Conservation (phyloP, 306 rosid genomes). For the Cucurbita argyrosperma region DNA sequence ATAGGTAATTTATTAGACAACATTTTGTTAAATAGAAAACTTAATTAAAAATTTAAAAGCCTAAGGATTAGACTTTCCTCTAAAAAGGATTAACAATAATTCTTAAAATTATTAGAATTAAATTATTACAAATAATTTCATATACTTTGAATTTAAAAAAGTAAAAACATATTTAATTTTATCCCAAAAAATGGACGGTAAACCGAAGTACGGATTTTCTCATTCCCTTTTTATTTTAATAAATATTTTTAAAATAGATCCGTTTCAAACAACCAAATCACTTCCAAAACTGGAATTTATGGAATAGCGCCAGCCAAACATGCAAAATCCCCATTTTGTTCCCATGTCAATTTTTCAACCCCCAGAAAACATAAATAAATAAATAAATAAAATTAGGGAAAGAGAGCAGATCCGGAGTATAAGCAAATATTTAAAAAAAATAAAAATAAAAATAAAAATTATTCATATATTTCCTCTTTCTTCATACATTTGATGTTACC, state of each 20-base stretch:
- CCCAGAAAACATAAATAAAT: neutral
- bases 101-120: no score
- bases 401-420: neutral
- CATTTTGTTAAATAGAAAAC: no score
- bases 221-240: no score
- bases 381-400: neutral
- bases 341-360: neutral
- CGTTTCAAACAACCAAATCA: neutral
- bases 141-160: no score
- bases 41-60: no score
- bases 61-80: no score
- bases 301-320: neutral
- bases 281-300: neutral
- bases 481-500: neutral
- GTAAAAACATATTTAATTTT: no score
- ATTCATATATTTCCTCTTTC: constrained; percentile 2
- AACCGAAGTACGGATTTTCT: neutral
- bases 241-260: no score
- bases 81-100: no score
- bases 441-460: neutral
- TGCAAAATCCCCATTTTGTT: neutral
- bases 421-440: neutral
- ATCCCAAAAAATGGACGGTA: no score
- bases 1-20: no score
- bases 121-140: no score